Evolutionary conservation across 495 filamentous ascomycete species (phyloP).

Genomic region (Talaromyces ruber): DNA sequence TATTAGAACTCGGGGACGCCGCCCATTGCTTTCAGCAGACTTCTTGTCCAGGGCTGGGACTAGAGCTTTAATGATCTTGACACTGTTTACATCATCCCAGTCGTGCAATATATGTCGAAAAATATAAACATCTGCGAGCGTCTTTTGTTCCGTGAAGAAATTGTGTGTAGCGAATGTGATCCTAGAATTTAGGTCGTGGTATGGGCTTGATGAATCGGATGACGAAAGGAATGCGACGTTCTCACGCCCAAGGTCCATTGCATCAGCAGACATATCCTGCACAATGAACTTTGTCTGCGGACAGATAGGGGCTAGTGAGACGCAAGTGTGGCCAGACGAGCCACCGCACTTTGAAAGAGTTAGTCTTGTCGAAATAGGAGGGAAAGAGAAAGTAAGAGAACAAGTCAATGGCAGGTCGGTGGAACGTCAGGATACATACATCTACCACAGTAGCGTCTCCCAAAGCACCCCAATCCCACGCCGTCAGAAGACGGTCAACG

Average conservation of each 20-base stretch:
- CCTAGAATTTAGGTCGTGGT: conserved; percentile 25
- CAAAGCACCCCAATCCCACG: conserved; percentile 9
- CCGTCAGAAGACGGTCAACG: conserved; percentile 13
- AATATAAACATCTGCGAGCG: conserved; percentile 31
- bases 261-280: conserved; percentile 21
- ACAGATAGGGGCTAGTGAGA: conserved; percentile 22
- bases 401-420: neutral
- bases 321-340: conserved; percentile 29
- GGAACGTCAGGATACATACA: conserved; percentile 7
- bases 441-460: conserved; percentile 13
- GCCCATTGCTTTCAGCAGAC: neutral
- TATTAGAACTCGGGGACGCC: neutral
- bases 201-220: neutral
- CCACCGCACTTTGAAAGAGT: conserved; percentile 24
- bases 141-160: conserved; percentile 32
- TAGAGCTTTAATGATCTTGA: conserved; percentile 30
- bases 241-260: conserved; percentile 14
- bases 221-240: conserved; percentile 10
- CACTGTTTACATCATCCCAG: conserved; percentile 29
- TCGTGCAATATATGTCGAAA: conserved; percentile 39
- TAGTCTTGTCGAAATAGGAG: neutral
- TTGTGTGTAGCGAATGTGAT: conserved; percentile 34
- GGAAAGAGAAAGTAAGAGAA: neutral
- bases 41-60: conserved; percentile 35
- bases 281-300: conserved; percentile 25